These are phyloP conservation scores for Isabelozyma rhagii DNA, from an alignment of 805 yeast species.

Conservation along the genomic window DNA sequence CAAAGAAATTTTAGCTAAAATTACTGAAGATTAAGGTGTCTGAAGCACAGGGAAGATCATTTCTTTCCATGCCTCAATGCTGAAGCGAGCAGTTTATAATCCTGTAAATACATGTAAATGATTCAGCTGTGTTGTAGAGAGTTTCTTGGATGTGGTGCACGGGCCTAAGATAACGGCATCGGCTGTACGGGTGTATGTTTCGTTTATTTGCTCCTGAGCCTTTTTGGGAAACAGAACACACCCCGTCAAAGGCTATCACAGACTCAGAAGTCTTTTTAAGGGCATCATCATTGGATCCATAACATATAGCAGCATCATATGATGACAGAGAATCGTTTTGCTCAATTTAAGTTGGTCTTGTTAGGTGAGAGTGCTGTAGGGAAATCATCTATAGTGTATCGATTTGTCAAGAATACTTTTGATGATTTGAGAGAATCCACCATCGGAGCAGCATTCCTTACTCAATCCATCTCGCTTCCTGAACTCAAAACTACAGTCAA, in stretches of 20 bases:
- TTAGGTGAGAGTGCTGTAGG: slow-evolving; percentile 86
- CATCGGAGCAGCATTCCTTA: slow-evolving; percentile 80
- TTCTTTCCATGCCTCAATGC: neutral
- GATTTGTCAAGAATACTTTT: slow-evolving; percentile 72
- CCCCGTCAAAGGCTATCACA: neutral
- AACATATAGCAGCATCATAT: neutral
- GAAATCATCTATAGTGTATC: slow-evolving; percentile 53
- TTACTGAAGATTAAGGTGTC: slow-evolving; percentile 38
- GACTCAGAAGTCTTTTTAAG: neutral
- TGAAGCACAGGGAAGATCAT: slow-evolving; percentile 1
- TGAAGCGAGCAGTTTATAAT: neutral
- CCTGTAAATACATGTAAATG: neutral
- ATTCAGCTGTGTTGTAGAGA: too few species aligned
- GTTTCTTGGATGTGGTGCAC: too few species aligned
- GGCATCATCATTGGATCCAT: neutral
- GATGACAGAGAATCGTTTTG: slow-evolving; percentile 19
- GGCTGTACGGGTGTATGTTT: neutral
- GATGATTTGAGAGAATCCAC: slow-evolving; percentile 75
- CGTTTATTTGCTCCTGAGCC: neutral
- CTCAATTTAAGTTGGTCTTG: slow-evolving; percentile 61
- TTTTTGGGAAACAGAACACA: neutral
- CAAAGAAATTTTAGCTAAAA: slow-evolving; percentile 91
- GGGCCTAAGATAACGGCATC: too few species aligned
- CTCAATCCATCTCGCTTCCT: slow-evolving; percentile 61
- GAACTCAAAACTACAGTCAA: slow-evolving; percentile 50